Evolutionary conservation across 73 alveolate genomes (phyloP).

Genomic region (Paramecium caudatum): DNA sequence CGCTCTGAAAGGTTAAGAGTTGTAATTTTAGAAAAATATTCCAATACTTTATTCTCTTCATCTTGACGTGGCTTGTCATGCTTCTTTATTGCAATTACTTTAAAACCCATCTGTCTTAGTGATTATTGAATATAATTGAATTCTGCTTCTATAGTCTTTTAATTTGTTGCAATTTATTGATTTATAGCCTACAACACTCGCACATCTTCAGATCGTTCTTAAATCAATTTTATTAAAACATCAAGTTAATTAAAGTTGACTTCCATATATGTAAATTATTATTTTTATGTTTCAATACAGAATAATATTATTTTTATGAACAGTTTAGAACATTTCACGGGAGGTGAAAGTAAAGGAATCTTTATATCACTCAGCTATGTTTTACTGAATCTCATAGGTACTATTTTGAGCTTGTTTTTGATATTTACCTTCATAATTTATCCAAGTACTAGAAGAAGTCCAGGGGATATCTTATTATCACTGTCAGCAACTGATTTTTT

Average conservation of each 20-base stretch:
- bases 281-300: no score
- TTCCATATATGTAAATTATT: no score
- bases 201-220: conserved; percentile 25
- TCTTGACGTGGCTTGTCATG: conserved; percentile 48
- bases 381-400: no score
- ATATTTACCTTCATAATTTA: conserved; percentile 54
- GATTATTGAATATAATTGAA: conserved; percentile 31
- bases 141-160: conserved; percentile 5
- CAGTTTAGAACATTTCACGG: no score
- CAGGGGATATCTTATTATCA: conserved; percentile 69
- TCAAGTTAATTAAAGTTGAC: conserved; percentile 55
- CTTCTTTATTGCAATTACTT: conserved; percentile 60
- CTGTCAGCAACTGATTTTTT: conserved; percentile 56
- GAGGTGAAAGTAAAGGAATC: no score
- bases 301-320: neutral
- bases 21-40: conserved; percentile 11
- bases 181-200: conserved; percentile 14
- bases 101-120: conserved; percentile 51
- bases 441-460: conserved; percentile 71
- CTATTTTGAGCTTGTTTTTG: no score
- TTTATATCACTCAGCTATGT: no score
- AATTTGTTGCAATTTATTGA: neutral
- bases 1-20: conserved; percentile 44
- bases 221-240: conserved; percentile 15
- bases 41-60: conserved; percentile 58